phyloP scores from a whole-genome alignment of 2,329 filamentous ascomycete genomes.

The Dothistroma pini region DNA sequence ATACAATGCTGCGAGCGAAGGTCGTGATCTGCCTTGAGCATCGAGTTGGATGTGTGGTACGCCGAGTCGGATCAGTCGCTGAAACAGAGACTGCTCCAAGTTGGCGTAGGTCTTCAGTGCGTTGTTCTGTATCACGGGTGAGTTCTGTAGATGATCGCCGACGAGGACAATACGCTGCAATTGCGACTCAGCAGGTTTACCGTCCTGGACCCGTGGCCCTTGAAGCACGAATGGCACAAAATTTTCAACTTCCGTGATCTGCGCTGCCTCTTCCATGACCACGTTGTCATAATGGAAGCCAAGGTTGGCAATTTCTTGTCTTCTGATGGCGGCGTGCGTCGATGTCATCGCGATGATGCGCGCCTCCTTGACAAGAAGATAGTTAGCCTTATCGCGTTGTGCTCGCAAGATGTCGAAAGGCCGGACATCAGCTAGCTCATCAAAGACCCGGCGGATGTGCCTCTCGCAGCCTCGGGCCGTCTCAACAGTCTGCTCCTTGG shows the following conservation, averaged over 20 bases:
- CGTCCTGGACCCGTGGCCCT: constrained; percentile 42
- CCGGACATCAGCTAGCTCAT: constrained; percentile 84
- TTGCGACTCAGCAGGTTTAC: constrained; percentile 57
- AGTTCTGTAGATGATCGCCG: constrained; percentile 95
- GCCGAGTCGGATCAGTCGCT: constrained; percentile 81
- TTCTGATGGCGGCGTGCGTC: constrained; percentile 91
- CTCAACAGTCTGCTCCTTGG: constrained; percentile 67
- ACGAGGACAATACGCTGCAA: constrained; percentile 88
- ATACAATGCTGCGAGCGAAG: constrained; percentile 84
- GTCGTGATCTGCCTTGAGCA: constrained; percentile 85
- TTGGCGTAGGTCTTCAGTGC: constrained; percentile 95
- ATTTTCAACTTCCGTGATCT: constrained; percentile 95
- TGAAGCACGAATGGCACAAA: constrained; percentile 96
- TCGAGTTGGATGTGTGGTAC: constrained; percentile 90
- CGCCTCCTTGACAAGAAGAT: constrained; percentile 92
- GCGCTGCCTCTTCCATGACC: constrained; percentile 96
- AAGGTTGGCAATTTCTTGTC: constrained; percentile 83
- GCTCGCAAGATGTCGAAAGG: constrained; percentile 92
- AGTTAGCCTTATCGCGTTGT: constrained; percentile 91
- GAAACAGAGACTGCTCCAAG: constrained; percentile 92
- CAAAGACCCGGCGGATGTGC: constrained; percentile 86
- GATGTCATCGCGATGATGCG: constrained; percentile 98
- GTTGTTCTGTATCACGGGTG: constrained; percentile 88
- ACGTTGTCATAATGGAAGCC: constrained; percentile 98
- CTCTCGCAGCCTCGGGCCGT: constrained; percentile 79